Evolutionary conservation across 2,329 filamentous ascomycete genomes (phyloP), one percentile per base, ranked within the genome.

Genomic region (Alternaria ventricosa): DNA sequence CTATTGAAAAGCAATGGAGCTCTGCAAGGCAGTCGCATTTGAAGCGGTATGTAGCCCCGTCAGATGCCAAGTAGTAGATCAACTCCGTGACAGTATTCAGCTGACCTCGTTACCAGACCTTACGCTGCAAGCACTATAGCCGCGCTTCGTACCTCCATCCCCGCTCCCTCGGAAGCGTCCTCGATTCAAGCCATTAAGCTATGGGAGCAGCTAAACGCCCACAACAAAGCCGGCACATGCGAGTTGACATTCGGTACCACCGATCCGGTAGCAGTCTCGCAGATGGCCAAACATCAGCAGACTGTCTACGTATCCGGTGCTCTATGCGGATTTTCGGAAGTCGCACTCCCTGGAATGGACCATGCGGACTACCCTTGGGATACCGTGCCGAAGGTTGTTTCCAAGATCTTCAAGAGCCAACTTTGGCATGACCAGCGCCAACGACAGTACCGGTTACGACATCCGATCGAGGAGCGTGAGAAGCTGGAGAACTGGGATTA

Each of bases 351-450:
- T 0, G 81, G 81, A 18, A 79, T 79, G 72, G 81, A 82, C 57
- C 78, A 81, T 56, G 79, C 78, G n/a, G 81, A 83, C 60, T 82
- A 82, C 56, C 81, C 80, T 0, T 80, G 79, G 71, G 80, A 83
- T 58, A 81, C 80, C 0, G 80, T 82, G 0, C 81, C 81, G 10
- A 80, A 79, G 57, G 78, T 81, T 3, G 81, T 82, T 0, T 68
- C 75, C 59, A 80, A 81, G 64, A 75, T 82, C n/a, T 79, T 81
- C 73, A 79, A 79, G 25, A 76, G 76, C 10, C 80, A 82, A 61
- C 68, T 79, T 10, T 83, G 79, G 76, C 80, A 82, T 46, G 79
- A 81, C 61, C 80, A 82, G 71, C 66, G 81, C 1, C 81, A 83
- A 57, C 70, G 71, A 3, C 81, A 83, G 59, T 78, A 78, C 51